Evolutionary conservation across 164 flowering plant genomes (phyloP).

Genomic region (Santalum album): DNA sequence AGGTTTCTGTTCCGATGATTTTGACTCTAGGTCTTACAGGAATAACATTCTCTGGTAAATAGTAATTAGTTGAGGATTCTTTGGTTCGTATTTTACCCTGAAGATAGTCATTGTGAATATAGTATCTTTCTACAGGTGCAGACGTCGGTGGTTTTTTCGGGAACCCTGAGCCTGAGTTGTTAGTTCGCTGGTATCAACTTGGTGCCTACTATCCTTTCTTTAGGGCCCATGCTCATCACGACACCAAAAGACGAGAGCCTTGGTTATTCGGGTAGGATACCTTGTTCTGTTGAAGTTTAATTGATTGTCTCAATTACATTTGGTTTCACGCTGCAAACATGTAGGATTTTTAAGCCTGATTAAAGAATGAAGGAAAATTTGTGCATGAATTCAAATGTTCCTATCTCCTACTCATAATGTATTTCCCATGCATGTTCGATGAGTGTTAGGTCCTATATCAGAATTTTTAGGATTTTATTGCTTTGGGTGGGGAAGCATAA

Average conservation of each 20-base stretch:
- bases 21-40: constrained; percentile 91
- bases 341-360: too few species aligned
- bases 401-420: too few species aligned
- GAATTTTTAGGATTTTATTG: too few species aligned
- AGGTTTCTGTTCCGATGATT: constrained; percentile 94
- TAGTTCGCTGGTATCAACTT: constrained; percentile 97
- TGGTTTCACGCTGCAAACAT: too few species aligned
- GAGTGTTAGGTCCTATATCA: too few species aligned
- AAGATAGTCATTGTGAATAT: neutral
- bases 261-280: constrained; percentile 85
- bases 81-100: neutral
- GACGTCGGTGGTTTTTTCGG: constrained; percentile 99
- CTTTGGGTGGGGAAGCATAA: too few species aligned
- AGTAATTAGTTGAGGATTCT: neutral
- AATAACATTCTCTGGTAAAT: constrained; percentile 75
- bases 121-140: constrained; percentile 53
- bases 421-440: too few species aligned
- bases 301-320: neutral
- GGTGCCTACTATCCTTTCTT: constrained; percentile 98
- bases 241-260: constrained; percentile 94
- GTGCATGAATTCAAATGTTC: too few species aligned
- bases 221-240: constrained; percentile 97
- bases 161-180: constrained; percentile 82
- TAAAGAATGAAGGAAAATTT: too few species aligned
- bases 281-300: neutral